These are phyloP conservation scores for Eucalyptus cloeziana DNA, from an alignment of 345 rosid species.

Conservation along the genomic window DNA sequence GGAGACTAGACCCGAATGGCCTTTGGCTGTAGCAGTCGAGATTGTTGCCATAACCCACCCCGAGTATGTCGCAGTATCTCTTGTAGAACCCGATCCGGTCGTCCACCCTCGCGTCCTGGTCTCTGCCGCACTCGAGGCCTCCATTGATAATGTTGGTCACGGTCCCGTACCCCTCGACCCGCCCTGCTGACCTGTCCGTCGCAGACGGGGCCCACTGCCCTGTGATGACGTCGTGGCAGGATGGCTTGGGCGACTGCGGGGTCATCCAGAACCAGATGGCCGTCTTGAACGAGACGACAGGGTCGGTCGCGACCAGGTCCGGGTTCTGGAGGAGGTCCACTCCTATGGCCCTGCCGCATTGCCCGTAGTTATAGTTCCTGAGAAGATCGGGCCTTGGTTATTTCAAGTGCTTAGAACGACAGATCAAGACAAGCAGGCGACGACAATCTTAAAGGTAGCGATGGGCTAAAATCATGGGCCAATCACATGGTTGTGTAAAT, in stretches of 20 bases:
- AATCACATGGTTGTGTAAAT: background rate
- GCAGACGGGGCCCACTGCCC: conserved; percentile 27
- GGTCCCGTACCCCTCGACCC: conserved; percentile 36
- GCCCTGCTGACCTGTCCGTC: conserved; percentile 22
- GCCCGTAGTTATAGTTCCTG: conserved; percentile 68
- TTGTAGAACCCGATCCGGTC: conserved; percentile 53
- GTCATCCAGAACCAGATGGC: conserved; percentile 81
- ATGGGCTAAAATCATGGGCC: background rate
- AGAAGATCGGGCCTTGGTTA: background rate
- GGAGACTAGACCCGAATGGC: conserved; percentile 9
- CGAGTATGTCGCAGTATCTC: conserved; percentile 41
- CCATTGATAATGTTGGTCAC: conserved; percentile 60
- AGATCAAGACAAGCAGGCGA: background rate
- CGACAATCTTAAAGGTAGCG: background rate
- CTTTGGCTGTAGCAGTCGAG: conserved; percentile 50
- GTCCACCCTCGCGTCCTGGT: conserved; percentile 17
- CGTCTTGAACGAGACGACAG: conserved; percentile 46
- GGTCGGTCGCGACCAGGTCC: conserved; percentile 30
- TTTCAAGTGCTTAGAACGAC: background rate
- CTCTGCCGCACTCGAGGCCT: conserved; percentile 47
- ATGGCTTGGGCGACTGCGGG: conserved; percentile 39
- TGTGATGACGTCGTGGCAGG: conserved; percentile 48
- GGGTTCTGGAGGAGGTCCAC: conserved; percentile 50
- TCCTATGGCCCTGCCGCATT: conserved; percentile 40
- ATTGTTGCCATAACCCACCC: conserved; percentile 32